A percentile compares a stretch with the other conserved stretches of the same genome.
Evolutionary conservation across 2,329 filamentous ascomycete species (phyloP).

Genomic region (Malbranchea cinnamomea): DNA sequence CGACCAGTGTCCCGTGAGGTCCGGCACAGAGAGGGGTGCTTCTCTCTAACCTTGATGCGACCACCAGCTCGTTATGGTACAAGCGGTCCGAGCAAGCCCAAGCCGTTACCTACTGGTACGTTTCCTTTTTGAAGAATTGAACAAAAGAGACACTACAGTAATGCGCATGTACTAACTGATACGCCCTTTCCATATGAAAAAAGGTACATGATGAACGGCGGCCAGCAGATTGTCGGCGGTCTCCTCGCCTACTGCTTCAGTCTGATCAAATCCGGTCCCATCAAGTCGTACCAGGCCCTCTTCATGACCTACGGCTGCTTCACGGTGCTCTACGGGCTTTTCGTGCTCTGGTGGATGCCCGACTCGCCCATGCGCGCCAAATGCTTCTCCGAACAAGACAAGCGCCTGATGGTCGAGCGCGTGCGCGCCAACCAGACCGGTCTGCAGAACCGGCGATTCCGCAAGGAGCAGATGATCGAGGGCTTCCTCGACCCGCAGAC

Average conservation of each 20-base stretch:
- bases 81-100: conserved; percentile 51
- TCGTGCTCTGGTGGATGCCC: conserved; percentile 49
- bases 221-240: conserved; percentile 57
- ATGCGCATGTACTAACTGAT: background rate
- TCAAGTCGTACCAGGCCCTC: conserved; percentile 54
- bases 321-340: conserved; percentile 49
- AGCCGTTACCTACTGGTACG: conserved; percentile 52
- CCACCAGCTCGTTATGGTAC: conserved; percentile 39
- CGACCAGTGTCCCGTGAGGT: background rate
- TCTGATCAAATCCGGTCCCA: conserved; percentile 36
- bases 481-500: conserved; percentile 51
- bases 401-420: conserved; percentile 47
- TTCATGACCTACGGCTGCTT: conserved; percentile 52
- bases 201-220: conserved; percentile 63
- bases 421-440: conserved; percentile 47
- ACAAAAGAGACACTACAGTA: no score
- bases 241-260: conserved; percentile 45
- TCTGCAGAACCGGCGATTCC: conserved; percentile 42
- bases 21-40: no score
- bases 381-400: conserved; percentile 52
- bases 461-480: conserved; percentile 39
- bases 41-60: background rate
- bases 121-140: background rate
- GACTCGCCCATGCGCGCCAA: conserved; percentile 59
- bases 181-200: no score